Base-by-base conservation (phyloP, 2,329 filamentous ascomycete genomes). In the Pezicula carpinea region DNA sequence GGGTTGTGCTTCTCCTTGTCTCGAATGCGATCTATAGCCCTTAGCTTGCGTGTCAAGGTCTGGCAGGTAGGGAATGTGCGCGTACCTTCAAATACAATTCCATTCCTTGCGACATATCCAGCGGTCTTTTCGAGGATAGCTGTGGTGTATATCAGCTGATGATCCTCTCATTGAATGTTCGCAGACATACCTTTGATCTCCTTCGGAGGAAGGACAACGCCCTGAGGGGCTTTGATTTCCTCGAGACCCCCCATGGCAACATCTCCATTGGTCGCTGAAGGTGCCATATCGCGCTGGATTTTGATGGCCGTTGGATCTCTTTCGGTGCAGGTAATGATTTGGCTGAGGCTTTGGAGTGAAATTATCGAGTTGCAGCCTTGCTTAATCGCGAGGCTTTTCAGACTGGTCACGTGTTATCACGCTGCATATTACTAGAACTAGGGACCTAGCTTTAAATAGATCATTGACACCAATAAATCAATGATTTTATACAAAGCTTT, bases 81-180 rank as follows among this genome's bases (percentile, higher is more conserved):
- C 60, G 36, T 62, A 75, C 74, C 72, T 69, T 85, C 80, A 58
- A 85, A 83, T 13, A 73, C 73, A 35, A 75, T 64, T 18, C 81
- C 81, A 58, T 83, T 83, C 53, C 81, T 72, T 55, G 84, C 83
- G 49, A 96, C 88, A 65, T 95, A 97, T 39, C 90, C 90, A 44
- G 93, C 92, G 11, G 92, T 96, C 72, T 95, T 97, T 68, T 96
- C 91, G 62, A 99, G 83, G 56, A 92, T 79, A 17, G 75, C 75
- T 75, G 51, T 40, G 43, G 14, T 35, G 14, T 10, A 33, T 35
- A 52, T 64, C 58, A 65, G 57, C 46, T 53, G 38, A 41, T 44
- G 34, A 8, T 68, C 65, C 75, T 73, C 19, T 23, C 2, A 23
- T 13, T 35, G 19, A 19, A 36, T 35, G 14, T 26, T 44, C 10